Evolutionary conservation across 179 eudicot species (phyloP).

Genomic region (Beta corolliflora): DNA sequence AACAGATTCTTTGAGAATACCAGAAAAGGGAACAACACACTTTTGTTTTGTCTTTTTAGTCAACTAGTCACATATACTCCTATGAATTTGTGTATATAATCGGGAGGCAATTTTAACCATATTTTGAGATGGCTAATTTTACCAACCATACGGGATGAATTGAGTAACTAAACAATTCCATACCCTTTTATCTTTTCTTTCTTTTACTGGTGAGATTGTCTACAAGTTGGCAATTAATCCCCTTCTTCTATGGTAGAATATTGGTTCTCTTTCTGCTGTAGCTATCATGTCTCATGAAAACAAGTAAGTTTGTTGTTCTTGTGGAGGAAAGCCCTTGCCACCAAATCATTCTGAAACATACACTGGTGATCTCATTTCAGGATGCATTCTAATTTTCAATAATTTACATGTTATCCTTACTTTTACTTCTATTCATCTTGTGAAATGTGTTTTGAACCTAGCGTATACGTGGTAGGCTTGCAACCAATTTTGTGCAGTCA

Average conservation of each 20-base stretch:
- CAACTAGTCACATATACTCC: background rate
- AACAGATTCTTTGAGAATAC: background rate
- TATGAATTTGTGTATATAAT: too few species aligned
- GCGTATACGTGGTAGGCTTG: background rate
- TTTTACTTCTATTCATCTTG: too few species aligned
- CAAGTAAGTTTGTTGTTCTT: too few species aligned
- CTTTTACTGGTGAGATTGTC: background rate
- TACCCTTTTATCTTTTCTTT: background rate
- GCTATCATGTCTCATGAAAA: background rate
- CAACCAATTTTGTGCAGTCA: background rate
- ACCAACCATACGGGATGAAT: background rate
- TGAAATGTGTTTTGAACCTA: too few species aligned
- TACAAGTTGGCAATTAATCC: background rate
- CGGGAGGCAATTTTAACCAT: background rate
- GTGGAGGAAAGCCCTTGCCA: too few species aligned
- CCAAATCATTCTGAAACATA: too few species aligned
- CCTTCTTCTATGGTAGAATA: background rate
- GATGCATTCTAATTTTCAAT: too few species aligned
- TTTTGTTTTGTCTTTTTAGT: background rate
- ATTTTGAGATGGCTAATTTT: background rate
- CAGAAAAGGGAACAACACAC: background rate
- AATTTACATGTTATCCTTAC: too few species aligned
- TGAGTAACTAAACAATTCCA: background rate
- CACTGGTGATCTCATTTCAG: too few species aligned
- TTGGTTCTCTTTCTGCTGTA: background rate